Percentiles rank a stretch among this genome's conserved stretches.
Conservation (phyloP, 1,284 basidiomycete species). For the Wallemia mellicola region DNA sequence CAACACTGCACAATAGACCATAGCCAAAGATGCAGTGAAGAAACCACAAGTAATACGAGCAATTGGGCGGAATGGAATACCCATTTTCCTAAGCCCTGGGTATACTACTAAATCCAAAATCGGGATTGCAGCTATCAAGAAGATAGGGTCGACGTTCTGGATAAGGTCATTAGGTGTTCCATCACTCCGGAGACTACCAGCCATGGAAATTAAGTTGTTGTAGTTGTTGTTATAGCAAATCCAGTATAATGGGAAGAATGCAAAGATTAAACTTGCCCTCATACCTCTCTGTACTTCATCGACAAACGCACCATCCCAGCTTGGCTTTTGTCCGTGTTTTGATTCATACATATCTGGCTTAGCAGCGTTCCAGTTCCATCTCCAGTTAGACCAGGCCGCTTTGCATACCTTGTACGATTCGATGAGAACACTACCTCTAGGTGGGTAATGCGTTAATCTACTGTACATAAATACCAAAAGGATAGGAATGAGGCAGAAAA, state of each 20-base stretch:
- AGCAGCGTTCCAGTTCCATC: neutral
- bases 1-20: constrained; percentile 34
- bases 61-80: constrained; percentile 19
- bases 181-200: constrained; percentile 27
- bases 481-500: constrained; percentile 13
- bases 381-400: neutral
- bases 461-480: constrained; percentile 7
- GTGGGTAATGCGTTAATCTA: constrained; percentile 19
- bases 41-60: constrained; percentile 24
- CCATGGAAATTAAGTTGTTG: constrained; percentile 35
- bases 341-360: neutral
- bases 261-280: constrained; percentile 57
- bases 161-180: constrained; percentile 53
- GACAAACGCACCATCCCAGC: constrained; percentile 39
- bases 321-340: constrained; percentile 12
- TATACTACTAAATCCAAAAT: constrained; percentile 1
- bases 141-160: constrained; percentile 47
- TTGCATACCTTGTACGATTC: constrained; percentile 11
- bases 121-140: constrained; percentile 22
- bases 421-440: constrained; percentile 5
- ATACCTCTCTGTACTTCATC: constrained; percentile 52
- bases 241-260: constrained; percentile 36
- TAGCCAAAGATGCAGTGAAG: constrained; percentile 23
- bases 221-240: constrained; percentile 42
- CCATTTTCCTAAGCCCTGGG: constrained; percentile 15